Evolutionary conservation across 805 yeast genomes (phyloP).

Genomic region (Cyberlindnera americana): DNA sequence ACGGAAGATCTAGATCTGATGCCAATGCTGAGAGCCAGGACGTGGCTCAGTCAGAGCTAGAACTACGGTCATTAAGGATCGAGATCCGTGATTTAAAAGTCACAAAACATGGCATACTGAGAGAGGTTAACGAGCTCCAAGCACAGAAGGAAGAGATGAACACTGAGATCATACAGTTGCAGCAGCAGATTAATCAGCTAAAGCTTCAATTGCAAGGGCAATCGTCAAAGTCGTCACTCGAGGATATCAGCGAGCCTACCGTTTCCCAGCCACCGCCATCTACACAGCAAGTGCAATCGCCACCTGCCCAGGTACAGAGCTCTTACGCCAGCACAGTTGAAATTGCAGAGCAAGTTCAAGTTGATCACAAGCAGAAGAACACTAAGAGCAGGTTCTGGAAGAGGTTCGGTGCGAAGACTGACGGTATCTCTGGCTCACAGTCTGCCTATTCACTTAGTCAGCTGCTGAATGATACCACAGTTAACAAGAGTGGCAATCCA

Average conservation of each 20-base stretch:
- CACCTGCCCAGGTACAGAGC: too few species aligned
- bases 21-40: slow-evolving; percentile 21
- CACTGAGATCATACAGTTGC: slow-evolving; percentile 32
- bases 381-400: slow-evolving; percentile 33
- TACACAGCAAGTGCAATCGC: background rate
- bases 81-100: slow-evolving; percentile 40
- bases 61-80: slow-evolving; percentile 37
- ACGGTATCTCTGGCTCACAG: slow-evolving; percentile 21
- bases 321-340: too few species aligned
- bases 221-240: slow-evolving; percentile 12
- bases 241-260: slow-evolving; percentile 5
- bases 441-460: slow-evolving; percentile 19
- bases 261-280: slow-evolving; percentile 5
- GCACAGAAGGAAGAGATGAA: slow-evolving; percentile 43
- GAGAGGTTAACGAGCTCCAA: slow-evolving; percentile 51
- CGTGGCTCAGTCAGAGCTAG: slow-evolving; percentile 30
- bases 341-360: slow-evolving; percentile 11
- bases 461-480: slow-evolving; percentile 15
- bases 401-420: slow-evolving; percentile 20
- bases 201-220: slow-evolving; percentile 12
- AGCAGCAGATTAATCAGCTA: slow-evolving; percentile 21
- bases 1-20: slow-evolving; percentile 19
- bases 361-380: slow-evolving; percentile 21
- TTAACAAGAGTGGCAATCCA: slow-evolving; percentile 19
- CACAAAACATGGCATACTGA: slow-evolving; percentile 40